Evolutionary conservation across 75 land plant species (phyloP).

Genomic region (Larix kaempferi): DNA sequence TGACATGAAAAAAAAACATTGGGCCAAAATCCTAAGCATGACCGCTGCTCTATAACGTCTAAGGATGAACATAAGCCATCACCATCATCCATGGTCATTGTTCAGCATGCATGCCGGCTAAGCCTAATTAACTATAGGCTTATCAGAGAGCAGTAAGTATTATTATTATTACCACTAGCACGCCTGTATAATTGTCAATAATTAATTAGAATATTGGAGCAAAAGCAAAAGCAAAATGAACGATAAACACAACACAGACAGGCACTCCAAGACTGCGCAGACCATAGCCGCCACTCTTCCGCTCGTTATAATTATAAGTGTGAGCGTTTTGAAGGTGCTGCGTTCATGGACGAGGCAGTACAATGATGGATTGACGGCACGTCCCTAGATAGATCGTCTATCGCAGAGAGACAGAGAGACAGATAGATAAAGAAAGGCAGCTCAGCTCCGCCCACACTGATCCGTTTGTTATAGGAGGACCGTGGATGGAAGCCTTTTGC

Average conservation of each 20-base stretch:
- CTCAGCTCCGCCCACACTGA: not conserved
- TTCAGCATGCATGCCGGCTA: no score
- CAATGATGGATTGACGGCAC: slow-evolving; percentile 2
- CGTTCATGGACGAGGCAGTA: not conserved
- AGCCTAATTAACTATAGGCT: no score
- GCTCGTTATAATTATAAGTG: slow-evolving; percentile 3
- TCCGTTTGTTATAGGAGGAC: not conserved
- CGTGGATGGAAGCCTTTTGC: not conserved
- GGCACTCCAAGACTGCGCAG: slow-evolving; percentile 30
- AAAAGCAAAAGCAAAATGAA: not conserved
- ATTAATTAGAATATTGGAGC: not conserved
- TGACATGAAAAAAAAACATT: no score
- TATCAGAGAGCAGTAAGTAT: no score
- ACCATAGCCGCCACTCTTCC: slow-evolving; percentile 53
- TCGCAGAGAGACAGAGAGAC: not conserved
- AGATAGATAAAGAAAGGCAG: slow-evolving; percentile 4
- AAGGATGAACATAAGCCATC: no score
- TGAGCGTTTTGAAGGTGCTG: not conserved
- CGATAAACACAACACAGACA: no score
- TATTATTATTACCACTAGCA: not conserved
- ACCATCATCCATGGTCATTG: no score
- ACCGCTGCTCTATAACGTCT: no score
- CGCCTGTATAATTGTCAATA: not conserved
- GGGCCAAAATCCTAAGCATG: no score
- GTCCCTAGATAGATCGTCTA: not conserved